phyloP scores from a whole-genome alignment of 2,329 filamentous ascomycete genomes.

The Penicillium brevicompactum region DNA sequence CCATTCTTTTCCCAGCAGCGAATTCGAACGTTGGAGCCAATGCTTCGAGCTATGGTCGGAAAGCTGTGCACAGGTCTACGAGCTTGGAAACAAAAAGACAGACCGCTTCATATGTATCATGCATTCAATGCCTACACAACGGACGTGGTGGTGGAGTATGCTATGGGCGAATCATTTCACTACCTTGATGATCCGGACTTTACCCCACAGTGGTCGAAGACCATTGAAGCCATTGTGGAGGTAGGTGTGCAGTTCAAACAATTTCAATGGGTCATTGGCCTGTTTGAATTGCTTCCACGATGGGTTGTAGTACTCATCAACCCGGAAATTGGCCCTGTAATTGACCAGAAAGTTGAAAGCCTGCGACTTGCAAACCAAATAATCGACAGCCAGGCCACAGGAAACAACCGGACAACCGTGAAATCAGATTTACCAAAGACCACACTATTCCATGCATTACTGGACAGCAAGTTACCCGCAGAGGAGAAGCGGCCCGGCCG shows the following conservation, averaged over 20 bases:
- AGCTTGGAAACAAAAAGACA: conserved; percentile 16
- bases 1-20: conserved; percentile 38
- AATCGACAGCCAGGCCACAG: conserved; percentile 7
- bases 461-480: conserved; percentile 36
- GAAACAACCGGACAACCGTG: background rate
- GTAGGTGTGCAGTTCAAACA: conserved; percentile 24
- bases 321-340: conserved; percentile 18
- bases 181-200: conserved; percentile 37
- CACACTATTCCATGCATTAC: conserved; percentile 28
- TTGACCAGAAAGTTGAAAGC: conserved; percentile 14
- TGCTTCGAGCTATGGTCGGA: conserved; percentile 24
- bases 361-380: conserved; percentile 12
- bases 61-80: conserved; percentile 28
- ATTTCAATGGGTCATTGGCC: conserved; percentile 21
- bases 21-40: conserved; percentile 28
- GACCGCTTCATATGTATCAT: conserved; percentile 26
- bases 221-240: conserved; percentile 27
- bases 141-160: conserved; percentile 51
- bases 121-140: conserved; percentile 46
- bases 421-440: conserved; percentile 3
- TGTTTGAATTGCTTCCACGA: conserved; percentile 25
- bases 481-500: conserved; percentile 36
- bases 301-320: conserved; percentile 20
- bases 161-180: conserved; percentile 32
- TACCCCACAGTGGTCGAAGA: conserved; percentile 32